These are phyloP conservation scores for Vaccinium vitisidaea DNA, from an alignment of 148 eudicot genomes.

Conservation along the genomic window DNA sequence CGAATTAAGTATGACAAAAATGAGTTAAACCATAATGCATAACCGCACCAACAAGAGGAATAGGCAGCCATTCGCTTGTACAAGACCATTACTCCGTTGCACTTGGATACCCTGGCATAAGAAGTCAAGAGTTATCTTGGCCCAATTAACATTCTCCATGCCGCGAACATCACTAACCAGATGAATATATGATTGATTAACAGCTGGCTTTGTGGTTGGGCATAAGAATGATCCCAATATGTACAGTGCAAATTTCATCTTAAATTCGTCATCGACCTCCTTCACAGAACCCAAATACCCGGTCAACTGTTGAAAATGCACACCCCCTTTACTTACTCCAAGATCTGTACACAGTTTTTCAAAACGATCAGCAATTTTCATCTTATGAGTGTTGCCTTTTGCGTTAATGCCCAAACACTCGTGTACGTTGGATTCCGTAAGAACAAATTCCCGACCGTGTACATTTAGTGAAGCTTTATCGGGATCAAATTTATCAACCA, in stretches of 20 bases:
- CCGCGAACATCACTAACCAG: not conserved
- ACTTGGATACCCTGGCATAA: not conserved
- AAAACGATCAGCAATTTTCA: too few relatives aligned
- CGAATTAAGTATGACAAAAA: too few relatives aligned
- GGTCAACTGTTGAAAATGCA: too few relatives aligned
- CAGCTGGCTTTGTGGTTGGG: not conserved
- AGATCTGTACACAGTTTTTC: too few relatives aligned
- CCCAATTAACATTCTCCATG: not conserved
- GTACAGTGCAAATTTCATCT: not conserved
- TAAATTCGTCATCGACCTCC: not conserved
- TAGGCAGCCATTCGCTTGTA: not conserved
- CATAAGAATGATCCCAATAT: not conserved
- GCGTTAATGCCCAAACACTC: not conserved
- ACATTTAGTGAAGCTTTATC: not conserved
- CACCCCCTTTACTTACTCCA: not conserved
- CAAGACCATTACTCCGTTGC: not conserved
- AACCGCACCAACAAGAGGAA: not conserved
- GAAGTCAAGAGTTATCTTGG: not conserved
- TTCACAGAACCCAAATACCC: not conserved
- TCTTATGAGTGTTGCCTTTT: not conserved
- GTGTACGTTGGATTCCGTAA: not conserved
- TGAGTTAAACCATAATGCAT: too few relatives aligned
- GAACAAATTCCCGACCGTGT: not conserved
- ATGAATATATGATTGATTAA: too few relatives aligned
- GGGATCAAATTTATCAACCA: too few relatives aligned